Base-by-base conservation (phyloP, 257 asterid genomes). In the Ligustrum vulgare region DNA sequence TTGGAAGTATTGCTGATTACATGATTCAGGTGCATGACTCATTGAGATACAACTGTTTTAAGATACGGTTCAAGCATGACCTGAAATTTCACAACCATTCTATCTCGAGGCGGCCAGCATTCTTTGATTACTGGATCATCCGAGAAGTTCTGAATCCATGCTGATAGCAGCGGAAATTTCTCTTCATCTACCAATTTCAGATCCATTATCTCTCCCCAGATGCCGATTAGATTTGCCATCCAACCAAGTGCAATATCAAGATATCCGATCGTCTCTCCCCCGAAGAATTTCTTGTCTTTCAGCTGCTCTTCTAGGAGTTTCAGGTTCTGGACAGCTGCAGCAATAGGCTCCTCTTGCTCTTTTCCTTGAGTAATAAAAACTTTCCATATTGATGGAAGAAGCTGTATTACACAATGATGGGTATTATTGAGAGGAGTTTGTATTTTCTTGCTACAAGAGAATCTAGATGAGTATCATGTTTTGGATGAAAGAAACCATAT, bases 41-140 rank as follows among this genome's bases (percentile, higher is more conserved):
- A 80, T 75, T 73, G 79, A 71, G 82, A 71, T 31, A 69, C 78
- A 47, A 33, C 80, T 74, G 81, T 79, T 58, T 78, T 33, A 62
- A 87, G 79, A 72, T 79, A 76, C 2, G 67, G 69, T 66, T 84
- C 85, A 0, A 70, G 87, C 41, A 84, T 71, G 75, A 75, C 73
- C 78, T 79, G 86, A 75, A 73, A 89, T 72, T 88, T 87, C 72
- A 75, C 84, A 60, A 88, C 15, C 90, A 89, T 79, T 79, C 45
- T 84, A 80, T 84, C 91, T 60, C 85, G 81, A 11, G 96, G 91
- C 8, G 93, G 97, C 87, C 89, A 85, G 60, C 49, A 78, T 72
- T 84, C 90, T 80, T 84, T 88, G 66, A 86, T 85, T 6, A 35
- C 77, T 22, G 93, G 87, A 85, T 75, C 83, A 65, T 83, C 80